These are phyloP conservation scores for Crepidotus variabilis DNA, from an alignment of 768 basidiomycete species.

Conservation along the genomic window DNA sequence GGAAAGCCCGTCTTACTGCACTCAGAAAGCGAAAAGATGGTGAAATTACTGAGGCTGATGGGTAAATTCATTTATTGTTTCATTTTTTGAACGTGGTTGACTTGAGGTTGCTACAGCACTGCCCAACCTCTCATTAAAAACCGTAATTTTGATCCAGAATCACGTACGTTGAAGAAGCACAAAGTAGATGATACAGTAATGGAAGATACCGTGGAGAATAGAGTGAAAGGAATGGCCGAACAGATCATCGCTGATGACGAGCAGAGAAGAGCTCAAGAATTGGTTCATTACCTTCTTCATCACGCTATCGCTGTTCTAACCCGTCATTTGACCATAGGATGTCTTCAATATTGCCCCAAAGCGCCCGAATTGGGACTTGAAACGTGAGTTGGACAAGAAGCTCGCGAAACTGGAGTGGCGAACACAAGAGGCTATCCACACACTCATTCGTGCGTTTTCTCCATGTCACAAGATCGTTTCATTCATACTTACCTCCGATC, in stretches of 20 bases:
- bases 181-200: conserved; percentile 50
- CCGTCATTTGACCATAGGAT: conserved; percentile 48
- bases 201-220: conserved; percentile 85
- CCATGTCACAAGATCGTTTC: not conserved
- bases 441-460: conserved; percentile 75
- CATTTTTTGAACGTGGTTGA: not conserved
- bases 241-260: conserved; percentile 85
- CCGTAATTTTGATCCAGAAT: conserved; percentile 90
- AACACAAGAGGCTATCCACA: conserved; percentile 91
- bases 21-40: conserved; percentile 72
- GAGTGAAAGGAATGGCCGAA: conserved; percentile 81
- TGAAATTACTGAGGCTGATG: conserved; percentile 39
- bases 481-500: conserved; percentile 4
- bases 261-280: conserved; percentile 77
- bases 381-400: conserved; percentile 90
- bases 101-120: conserved; percentile 13
- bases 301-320: conserved; percentile 1
- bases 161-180: conserved; percentile 72
- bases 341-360: conserved; percentile 97
- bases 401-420: conserved; percentile 83
- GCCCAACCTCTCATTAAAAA: conserved; percentile 53
- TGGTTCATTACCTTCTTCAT: conserved; percentile 48
- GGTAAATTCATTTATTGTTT: conserved; percentile 24
- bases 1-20: conserved; percentile 78
- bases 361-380: conserved; percentile 94